phyloP scores from a whole-genome alignment of 805 yeast species.

The Ogataea dorogensis region DNA sequence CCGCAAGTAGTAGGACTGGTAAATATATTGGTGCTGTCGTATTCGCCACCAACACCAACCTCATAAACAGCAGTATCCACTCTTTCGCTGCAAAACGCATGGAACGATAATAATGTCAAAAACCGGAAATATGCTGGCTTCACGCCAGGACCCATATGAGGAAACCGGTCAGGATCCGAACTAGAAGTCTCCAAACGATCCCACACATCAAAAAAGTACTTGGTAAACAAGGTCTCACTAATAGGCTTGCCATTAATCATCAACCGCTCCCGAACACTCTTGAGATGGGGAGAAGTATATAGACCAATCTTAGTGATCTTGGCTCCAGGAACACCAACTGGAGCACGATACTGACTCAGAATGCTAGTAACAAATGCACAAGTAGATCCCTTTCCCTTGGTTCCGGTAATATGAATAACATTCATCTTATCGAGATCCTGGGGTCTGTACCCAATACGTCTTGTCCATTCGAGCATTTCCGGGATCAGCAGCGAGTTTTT shows the following conservation, averaged over 20 bases:
- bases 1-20: constrained; percentile 81
- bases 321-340: constrained; percentile 12
- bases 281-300: constrained; percentile 95
- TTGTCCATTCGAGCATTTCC: constrained; percentile 82
- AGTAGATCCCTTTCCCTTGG: constrained; percentile 98
- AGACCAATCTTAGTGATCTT: constrained; percentile 69
- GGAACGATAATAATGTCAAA: constrained; percentile 85
- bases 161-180: constrained; percentile 59
- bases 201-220: constrained; percentile 94
- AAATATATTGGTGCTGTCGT: constrained; percentile 91
- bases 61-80: constrained; percentile 95
- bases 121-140: constrained; percentile 94
- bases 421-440: constrained; percentile 71
- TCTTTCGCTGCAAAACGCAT: constrained; percentile 81
- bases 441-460: constrained; percentile 65
- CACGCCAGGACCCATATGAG: constrained; percentile 67
- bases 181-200: constrained; percentile 57
- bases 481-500: constrained; percentile 69
- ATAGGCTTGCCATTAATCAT: constrained; percentile 85
- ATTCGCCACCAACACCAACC: constrained; percentile 98
- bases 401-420: constrained; percentile 91
- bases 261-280: constrained; percentile 88
- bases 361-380: constrained; percentile 92
- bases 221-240: constrained; percentile 73
- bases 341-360: constrained; percentile 54